These are phyloP conservation scores for Chaetomium cochliodes DNA, from an alignment of 495 filamentous ascomycete species.

Conservation along the genomic window DNA sequence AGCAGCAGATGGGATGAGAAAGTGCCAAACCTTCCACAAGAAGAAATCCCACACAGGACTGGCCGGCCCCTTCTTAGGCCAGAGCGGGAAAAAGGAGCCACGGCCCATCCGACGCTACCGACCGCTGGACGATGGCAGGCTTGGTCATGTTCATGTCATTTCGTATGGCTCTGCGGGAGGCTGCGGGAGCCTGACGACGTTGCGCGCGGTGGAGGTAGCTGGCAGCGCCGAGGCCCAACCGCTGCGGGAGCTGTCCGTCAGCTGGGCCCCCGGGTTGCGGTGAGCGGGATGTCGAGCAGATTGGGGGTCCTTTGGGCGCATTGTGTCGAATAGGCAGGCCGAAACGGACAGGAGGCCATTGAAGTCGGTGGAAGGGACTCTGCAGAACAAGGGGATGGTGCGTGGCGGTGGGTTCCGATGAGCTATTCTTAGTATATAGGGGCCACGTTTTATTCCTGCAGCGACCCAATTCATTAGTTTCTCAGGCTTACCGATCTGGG, in stretches of 20 bases:
- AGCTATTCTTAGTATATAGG: slow-evolving; percentile 45
- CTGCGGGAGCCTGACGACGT: slow-evolving; percentile 13
- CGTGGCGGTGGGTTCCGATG: slow-evolving; percentile 30
- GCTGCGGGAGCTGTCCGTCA: slow-evolving; percentile 9
- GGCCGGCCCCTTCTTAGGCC: slow-evolving; percentile 31
- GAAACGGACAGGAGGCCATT: slow-evolving; percentile 20
- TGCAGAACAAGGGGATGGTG: slow-evolving; percentile 27
- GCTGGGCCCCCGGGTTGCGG: slow-evolving; percentile 25
- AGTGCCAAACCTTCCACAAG: slow-evolving; percentile 39
- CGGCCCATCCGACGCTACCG: slow-evolving; percentile 28
- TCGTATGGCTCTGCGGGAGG: slow-evolving; percentile 9
- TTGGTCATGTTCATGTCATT: slow-evolving; percentile 43
- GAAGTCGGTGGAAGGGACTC: slow-evolving; percentile 29
- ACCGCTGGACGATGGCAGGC: slow-evolving; percentile 24
- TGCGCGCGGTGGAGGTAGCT: slow-evolving; percentile 28
- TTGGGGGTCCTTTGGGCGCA: slow-evolving; percentile 30
- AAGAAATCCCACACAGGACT: slow-evolving; percentile 36
- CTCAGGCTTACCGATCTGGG: slow-evolving; percentile 43
- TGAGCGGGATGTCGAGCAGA: slow-evolving; percentile 17
- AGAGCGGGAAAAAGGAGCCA: slow-evolving; percentile 27
- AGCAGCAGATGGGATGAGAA: slow-evolving; percentile 31
- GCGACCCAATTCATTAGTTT: slow-evolving; percentile 40
- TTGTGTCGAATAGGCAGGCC: slow-evolving; percentile 22
- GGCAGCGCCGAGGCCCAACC: slow-evolving; percentile 18
- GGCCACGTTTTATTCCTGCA: slow-evolving; percentile 42